Conservation (phyloP, 164 flowering plant species). For the Vitis labrusca region DNA sequence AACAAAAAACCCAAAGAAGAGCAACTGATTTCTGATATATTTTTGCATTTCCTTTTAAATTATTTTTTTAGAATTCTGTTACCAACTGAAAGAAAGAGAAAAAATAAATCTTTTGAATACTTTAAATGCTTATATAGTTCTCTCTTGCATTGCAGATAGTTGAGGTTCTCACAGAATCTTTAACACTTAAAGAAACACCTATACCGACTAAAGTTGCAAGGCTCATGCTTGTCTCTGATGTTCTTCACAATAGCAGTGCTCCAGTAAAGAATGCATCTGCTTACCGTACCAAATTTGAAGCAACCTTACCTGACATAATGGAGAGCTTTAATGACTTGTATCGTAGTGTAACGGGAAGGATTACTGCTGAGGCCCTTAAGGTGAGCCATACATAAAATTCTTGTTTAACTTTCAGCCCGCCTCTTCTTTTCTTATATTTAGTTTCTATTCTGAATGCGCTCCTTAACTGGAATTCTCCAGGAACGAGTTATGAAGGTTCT, state of each 20-base stretch:
- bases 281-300: slow-evolving; percentile 97
- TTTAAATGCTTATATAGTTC: background rate
- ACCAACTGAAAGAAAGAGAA: background rate
- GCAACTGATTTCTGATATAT: too few relatives aligned
- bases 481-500: slow-evolving; percentile 95
- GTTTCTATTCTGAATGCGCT: background rate
- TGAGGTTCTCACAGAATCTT: slow-evolving; percentile 95
- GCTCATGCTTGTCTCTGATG: slow-evolving; percentile 98
- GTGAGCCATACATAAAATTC: slow-evolving; percentile 30
- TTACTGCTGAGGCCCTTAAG: slow-evolving; percentile 98
- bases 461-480: slow-evolving; percentile 34
- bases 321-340: slow-evolving; percentile 98
- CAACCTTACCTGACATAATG: slow-evolving; percentile 89
- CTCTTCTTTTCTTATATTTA: background rate
- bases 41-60: too few relatives aligned
- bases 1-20: too few relatives aligned
- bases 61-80: background rate
- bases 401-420: background rate
- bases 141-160: slow-evolving; percentile 60
- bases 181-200: slow-evolving; percentile 95
- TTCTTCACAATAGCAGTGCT: slow-evolving; percentile 98
- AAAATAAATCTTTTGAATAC: too few relatives aligned
- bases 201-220: slow-evolving; percentile 98
- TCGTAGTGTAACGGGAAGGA: slow-evolving; percentile 90
- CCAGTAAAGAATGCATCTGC: slow-evolving; percentile 99